phyloP scores from a whole-genome alignment of 176 grass and related monocot genomes.

The Miscanthus lutarioriparius region DNA sequence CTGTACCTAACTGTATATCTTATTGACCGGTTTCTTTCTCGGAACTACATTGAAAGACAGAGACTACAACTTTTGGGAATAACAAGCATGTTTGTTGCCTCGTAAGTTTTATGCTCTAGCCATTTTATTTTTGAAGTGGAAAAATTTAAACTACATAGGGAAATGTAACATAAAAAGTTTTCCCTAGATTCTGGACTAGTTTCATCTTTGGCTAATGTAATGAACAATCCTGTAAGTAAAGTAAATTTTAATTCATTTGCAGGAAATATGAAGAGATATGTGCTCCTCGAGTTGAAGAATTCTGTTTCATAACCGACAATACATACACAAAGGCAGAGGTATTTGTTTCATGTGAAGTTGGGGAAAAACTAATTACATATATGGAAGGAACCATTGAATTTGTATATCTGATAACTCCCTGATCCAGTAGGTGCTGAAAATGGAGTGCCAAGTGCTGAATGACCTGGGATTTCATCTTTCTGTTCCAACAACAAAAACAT shows the following conservation, averaged over 20 bases:
- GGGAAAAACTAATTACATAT: background rate
- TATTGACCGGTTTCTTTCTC: constrained; percentile 70
- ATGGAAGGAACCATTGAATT: background rate
- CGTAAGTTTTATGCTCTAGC: constrained; percentile 47
- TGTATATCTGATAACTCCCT: constrained; percentile 14
- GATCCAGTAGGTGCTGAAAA: constrained; percentile 61
- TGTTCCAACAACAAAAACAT: constrained; percentile 75
- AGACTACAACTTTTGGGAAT: constrained; percentile 68
- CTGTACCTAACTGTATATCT: constrained; percentile 75
- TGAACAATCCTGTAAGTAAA: background rate
- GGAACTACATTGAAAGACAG: constrained; percentile 66
- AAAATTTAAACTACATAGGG: background rate
- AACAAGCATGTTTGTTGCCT: constrained; percentile 79
- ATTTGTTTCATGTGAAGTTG: constrained; percentile 9
- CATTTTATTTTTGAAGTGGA: background rate
- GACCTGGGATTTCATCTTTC: constrained; percentile 61
- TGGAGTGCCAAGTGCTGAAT: constrained; percentile 62
- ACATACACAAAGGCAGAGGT: constrained; percentile 73
- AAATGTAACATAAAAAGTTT: background rate
- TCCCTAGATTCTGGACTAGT: background rate
- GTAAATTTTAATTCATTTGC: background rate
- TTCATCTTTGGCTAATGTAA: background rate
- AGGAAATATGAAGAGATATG: constrained; percentile 92
- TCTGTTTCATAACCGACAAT: constrained; percentile 85
- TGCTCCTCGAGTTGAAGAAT: constrained; percentile 70